A percentile compares a stretch with the other conserved stretches of the same genome.
Conservation (phyloP, 2,329 filamentous ascomycete genomes). For the Tothia fuscella region DNA sequence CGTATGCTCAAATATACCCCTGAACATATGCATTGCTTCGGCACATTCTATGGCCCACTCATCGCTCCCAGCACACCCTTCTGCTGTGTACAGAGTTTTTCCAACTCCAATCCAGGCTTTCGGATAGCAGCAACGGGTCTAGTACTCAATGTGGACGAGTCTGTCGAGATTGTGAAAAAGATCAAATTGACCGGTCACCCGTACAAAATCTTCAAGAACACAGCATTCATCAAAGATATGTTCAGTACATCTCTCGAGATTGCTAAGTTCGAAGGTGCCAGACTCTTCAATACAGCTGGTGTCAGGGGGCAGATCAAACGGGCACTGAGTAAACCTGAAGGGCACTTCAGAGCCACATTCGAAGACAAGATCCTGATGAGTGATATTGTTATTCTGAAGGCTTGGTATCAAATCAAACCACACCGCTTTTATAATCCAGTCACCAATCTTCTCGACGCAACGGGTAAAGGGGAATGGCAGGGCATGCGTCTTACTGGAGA, state of each 20-base stretch:
- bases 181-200: conserved; percentile 88
- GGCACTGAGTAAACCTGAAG: conserved; percentile 83
- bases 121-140: conserved; percentile 89
- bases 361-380: conserved; percentile 97
- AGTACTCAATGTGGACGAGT: conserved; percentile 87
- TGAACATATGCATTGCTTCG: conserved; percentile 99
- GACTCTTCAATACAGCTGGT: conserved; percentile 91
- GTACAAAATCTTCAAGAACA: conserved; percentile 99
- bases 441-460: conserved; percentile 68
- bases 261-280: conserved; percentile 93
- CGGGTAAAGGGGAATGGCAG: conserved; percentile 49
- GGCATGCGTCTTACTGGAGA: conserved; percentile 91
- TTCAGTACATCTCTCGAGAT: conserved; percentile 88
- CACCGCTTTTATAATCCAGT: conserved; percentile 96
- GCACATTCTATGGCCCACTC: conserved; percentile 86
- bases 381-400: conserved; percentile 90
- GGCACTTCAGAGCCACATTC: conserved; percentile 92
- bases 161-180: conserved; percentile 97
- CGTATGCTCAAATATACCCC: conserved; percentile 98
- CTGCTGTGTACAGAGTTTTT: conserved; percentile 83
- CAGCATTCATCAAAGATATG: conserved; percentile 98
- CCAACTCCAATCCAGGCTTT: conserved; percentile 75
- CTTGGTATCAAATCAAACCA: conserved; percentile 93
- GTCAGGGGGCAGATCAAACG: conserved; percentile 96
- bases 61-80: conserved; percentile 95